Percentiles rank a stretch among this genome's conserved stretches.
These are phyloP conservation scores for Pichia phayaonensis DNA, from an alignment of 805 yeast species.

Conservation along the genomic window DNA sequence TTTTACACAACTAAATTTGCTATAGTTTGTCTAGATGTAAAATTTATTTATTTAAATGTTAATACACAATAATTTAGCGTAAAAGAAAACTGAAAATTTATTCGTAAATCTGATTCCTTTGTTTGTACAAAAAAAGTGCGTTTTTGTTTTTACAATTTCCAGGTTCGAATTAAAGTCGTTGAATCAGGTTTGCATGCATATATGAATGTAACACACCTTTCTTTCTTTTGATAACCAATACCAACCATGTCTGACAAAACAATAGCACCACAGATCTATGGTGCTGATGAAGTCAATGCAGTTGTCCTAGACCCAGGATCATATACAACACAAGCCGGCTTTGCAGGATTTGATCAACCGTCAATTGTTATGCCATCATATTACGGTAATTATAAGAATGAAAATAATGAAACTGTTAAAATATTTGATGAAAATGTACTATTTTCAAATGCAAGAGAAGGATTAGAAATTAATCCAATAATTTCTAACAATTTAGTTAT, in stretches of 20 bases:
- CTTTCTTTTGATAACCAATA: neutral
- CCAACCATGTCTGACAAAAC: slow-evolving; percentile 18
- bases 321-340: slow-evolving; percentile 74
- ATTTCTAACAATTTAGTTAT: slow-evolving; percentile 52
- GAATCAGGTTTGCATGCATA: too few relatives aligned
- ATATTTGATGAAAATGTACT: slow-evolving; percentile 27
- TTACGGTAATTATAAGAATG: slow-evolving; percentile 34
- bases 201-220: neutral
- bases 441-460: slow-evolving; percentile 37
- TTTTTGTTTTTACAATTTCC: neutral
- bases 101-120: too few relatives aligned
- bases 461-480: slow-evolving; percentile 48
- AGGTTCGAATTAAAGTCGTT: too few relatives aligned
- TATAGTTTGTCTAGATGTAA: neutral
- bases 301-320: slow-evolving; percentile 91
- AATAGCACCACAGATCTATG: slow-evolving; percentile 44
- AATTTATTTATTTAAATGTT: neutral
- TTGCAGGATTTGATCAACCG: slow-evolving; percentile 89
- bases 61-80: neutral
- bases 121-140: too few relatives aligned
- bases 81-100: too few relatives aligned
- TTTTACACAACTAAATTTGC: neutral
- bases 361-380: slow-evolving; percentile 65
- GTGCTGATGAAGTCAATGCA: slow-evolving; percentile 83
- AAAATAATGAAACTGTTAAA: neutral